Base-by-base conservation (phyloP, 805 yeast species). In the Groenewaldozyma tartarivorans region DNA sequence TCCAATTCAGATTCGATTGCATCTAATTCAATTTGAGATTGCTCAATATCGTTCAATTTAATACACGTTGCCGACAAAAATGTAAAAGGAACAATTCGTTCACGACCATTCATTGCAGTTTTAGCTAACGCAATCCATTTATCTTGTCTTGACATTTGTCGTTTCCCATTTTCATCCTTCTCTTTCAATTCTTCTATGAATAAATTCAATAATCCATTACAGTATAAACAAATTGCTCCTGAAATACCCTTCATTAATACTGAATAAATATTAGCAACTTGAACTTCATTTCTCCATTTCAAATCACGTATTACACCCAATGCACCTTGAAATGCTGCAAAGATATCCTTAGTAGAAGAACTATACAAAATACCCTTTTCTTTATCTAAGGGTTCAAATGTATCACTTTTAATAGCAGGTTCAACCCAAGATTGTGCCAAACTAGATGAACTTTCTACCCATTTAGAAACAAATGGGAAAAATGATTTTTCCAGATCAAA, bases 61-160 rank as follows among this genome's bases (percentile, higher is more conserved):
- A 81, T 74, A 59, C 94, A 84, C 0, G 87, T 77, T 40, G 71
- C 67, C 4, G 68, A 63, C 43, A 69, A 66, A 61, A 81, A 81
- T 34, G 72, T 69, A 52, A 68, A 77, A 0, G 87, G 79, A 13
- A 68, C 70, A 2, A 74, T 71, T 29, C 42, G 24, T 34, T 64
- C 66, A 1, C 56, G 58, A 2, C 62, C 55, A 18, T 66, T 59
- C 39, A 58, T 50, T 2, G 64, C 64, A 39, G 55, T 62, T 24
- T 57, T 59, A 1, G 67, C 61, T 43, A 54, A 50, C 1, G 62
- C 46, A 13, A 63, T 54, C 59, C 62, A 60, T 31, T 60, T 58
- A 20, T 63, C 65, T 32, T 56, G 57, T 17, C 59, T 38, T 5
- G 45, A 34, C 15, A 32, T 22, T 13, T 9, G 13, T 24, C 13